Conservation (phyloP, 306 rosid genomes). For the Vicia faba region DNA sequence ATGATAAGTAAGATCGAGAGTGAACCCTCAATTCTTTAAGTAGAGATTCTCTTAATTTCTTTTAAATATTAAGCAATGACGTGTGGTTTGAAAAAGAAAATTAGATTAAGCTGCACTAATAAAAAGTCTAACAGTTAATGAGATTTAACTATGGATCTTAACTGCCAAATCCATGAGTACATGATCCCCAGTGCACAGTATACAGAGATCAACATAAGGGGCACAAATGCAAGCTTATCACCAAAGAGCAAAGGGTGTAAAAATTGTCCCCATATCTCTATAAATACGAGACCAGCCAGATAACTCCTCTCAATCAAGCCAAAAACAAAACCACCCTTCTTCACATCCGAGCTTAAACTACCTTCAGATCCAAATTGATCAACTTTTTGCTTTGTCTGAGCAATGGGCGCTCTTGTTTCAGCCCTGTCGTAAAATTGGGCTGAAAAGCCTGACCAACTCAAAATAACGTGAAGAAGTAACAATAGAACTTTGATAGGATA, state of each 20-base stretch:
- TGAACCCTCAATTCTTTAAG: too few relatives aligned
- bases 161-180: conserved; percentile 93
- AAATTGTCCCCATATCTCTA: conserved; percentile 84
- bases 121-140: conserved; percentile 14
- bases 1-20: too few relatives aligned
- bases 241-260: conserved; percentile 75
- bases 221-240: conserved; percentile 68
- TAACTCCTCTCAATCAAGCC: conserved; percentile 57
- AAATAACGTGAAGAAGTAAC: conserved; percentile 63
- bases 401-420: conserved; percentile 32
- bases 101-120: too few relatives aligned
- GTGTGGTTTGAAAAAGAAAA: too few relatives aligned
- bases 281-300: conserved; percentile 62
- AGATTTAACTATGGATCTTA: conserved; percentile 53
- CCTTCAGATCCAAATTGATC: conserved; percentile 31
- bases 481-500: conserved; percentile 76
- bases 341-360: conserved; percentile 19
- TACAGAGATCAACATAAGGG: conserved; percentile 76
- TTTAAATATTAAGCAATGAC: too few relatives aligned
- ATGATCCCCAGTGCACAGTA: conserved; percentile 73
- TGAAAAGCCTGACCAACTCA: conserved; percentile 81
- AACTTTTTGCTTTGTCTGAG: conserved; percentile 34
- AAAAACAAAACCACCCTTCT: conserved; percentile 45
- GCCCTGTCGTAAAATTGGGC: conserved; percentile 50
- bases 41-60: too few relatives aligned